Evolutionary conservation across 2,329 filamentous ascomycete species (phyloP), one percentile per base, ranked within the genome.

Genomic region (Xylariaceae sp.): DNA sequence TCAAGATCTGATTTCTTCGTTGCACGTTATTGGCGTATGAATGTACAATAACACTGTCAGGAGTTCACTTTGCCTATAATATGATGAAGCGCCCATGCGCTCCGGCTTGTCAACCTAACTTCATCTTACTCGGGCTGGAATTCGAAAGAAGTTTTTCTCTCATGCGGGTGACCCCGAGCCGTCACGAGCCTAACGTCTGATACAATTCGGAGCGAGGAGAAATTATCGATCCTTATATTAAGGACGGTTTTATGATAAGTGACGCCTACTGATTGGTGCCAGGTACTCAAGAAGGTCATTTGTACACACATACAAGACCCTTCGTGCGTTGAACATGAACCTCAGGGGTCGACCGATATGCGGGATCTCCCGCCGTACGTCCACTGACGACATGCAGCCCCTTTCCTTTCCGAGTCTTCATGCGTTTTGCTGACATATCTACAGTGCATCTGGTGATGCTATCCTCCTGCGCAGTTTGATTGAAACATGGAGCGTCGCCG

Each of bases 1-100:
- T 30, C 47, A 52, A 5, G n/a, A 37, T 11, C 53, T 56, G 52
- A n/a, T 45, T 45, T n/a, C n/a, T 50, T 58, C 23, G 3, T 30
- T 37, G 44, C 18, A 53, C 10, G 61, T 15, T 49, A 56, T 44
- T 37, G 58, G 42, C 5, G 51, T 13, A 56, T n/a, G 52, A 56
- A 18, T 61, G 61, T 61, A 54, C 50, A 58, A 54, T 39, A 60
- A 5, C 17, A 52, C 15, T 17, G 37, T 50, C 6, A 7, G 44
- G 18, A 45, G 42, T 8, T 30, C 23, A 47, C 10, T 34, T 45
- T 15, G 42, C 48, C 34, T 44, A 37, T 53, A 51, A 15, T 49
- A 47, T 55, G 51, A 4, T 13, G 35, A 35, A 30, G 11, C 13
- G n/a, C 44, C 13, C 9, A 35, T 30, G 10, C 50, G 15, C 50